A percentile compares a stretch with the other conserved stretches of the same genome.
Conservation (phyloP, 78 protist genomes). For the Goniomonas avonlea region DNA sequence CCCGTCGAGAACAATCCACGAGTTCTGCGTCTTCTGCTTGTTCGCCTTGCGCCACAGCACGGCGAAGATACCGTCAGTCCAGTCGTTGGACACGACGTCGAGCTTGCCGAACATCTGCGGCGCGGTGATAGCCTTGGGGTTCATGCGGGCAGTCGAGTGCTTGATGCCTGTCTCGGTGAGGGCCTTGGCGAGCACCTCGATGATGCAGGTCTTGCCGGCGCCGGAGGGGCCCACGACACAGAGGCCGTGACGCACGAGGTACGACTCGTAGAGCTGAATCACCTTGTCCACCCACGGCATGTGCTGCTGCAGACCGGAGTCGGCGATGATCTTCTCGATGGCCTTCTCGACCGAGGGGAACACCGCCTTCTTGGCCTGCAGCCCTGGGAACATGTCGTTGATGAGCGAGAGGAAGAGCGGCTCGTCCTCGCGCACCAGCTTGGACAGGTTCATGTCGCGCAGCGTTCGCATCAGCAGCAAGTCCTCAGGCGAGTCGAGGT, state of each 20-base stretch:
- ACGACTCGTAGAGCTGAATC: conserved; percentile 65
- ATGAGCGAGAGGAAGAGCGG: conserved; percentile 70
- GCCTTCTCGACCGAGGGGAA: conserved; percentile 47
- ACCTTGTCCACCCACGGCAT: conserved; percentile 42
- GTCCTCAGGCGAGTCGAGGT: conserved; percentile 43
- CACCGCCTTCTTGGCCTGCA: background rate
- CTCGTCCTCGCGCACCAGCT: conserved; percentile 76
- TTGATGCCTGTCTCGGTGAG: conserved; percentile 11
- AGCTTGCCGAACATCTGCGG: conserved; percentile 74
- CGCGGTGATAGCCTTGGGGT: conserved; percentile 80
- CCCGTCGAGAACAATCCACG: conserved; percentile 78
- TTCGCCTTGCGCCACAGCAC: conserved; percentile 57
- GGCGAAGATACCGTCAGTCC: conserved; percentile 81
- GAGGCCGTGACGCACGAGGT: conserved; percentile 60
- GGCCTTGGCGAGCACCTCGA: conserved; percentile 35
- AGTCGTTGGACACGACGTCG: conserved; percentile 63
- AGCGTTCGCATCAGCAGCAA: conserved; percentile 63
- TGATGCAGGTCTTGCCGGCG: conserved; percentile 51
- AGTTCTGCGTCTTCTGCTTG: conserved; percentile 28
- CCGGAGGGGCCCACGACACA: conserved; percentile 69
- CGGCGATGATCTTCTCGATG: background rate
- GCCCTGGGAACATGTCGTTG: conserved; percentile 76
- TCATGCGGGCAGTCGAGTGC: conserved; percentile 60
- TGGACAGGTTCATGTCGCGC: conserved; percentile 80
- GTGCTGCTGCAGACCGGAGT: conserved; percentile 31